phyloP scores from a whole-genome alignment of 129 eudicot genomes.

The Pittosporum tobira region DNA sequence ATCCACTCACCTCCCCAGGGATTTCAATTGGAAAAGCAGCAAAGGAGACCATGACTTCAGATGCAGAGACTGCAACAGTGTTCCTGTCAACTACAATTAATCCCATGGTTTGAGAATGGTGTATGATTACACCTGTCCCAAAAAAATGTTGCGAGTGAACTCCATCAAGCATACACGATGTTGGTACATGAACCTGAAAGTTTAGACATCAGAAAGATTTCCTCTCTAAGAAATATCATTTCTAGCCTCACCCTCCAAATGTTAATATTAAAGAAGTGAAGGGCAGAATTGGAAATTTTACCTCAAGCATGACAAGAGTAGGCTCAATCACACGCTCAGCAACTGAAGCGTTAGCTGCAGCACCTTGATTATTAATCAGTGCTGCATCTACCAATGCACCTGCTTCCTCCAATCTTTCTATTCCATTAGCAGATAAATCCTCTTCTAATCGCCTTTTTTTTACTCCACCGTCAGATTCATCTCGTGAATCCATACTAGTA shows the following conservation, averaged over 20 bases:
- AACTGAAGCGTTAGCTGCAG: slow-evolving; percentile 57
- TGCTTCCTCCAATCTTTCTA: slow-evolving; percentile 35
- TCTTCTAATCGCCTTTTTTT: slow-evolving; percentile 60
- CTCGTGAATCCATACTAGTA: slow-evolving; percentile 32
- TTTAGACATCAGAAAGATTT: slow-evolving; percentile 9
- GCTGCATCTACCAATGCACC: slow-evolving; percentile 34
- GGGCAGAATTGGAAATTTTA: slow-evolving; percentile 20
- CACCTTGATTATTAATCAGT: slow-evolving; percentile 46
- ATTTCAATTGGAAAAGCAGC: slow-evolving; percentile 96
- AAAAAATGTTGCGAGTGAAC: slow-evolving; percentile 95
- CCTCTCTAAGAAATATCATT: too few species aligned
- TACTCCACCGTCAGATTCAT: slow-evolving; percentile 47
- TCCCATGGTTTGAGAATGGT: slow-evolving; percentile 88
- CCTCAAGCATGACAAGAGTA: slow-evolving; percentile 95
- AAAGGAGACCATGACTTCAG: slow-evolving; percentile 89
- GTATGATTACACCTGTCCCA: slow-evolving; percentile 82
- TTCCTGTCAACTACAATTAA: slow-evolving; percentile 83
- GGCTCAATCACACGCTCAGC: slow-evolving; percentile 90
- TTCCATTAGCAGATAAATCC: slow-evolving; percentile 50
- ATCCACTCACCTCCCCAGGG: slow-evolving; percentile 64
- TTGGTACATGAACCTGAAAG: slow-evolving; percentile 82
- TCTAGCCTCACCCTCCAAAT: too few species aligned
- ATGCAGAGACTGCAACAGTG: slow-evolving; percentile 83
- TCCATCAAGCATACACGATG: slow-evolving; percentile 95
- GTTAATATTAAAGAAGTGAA: neutral